Base-by-base conservation (phyloP, 225 moss, liverwort and hornwort genomes). In the Sphagnum contortum region DNA sequence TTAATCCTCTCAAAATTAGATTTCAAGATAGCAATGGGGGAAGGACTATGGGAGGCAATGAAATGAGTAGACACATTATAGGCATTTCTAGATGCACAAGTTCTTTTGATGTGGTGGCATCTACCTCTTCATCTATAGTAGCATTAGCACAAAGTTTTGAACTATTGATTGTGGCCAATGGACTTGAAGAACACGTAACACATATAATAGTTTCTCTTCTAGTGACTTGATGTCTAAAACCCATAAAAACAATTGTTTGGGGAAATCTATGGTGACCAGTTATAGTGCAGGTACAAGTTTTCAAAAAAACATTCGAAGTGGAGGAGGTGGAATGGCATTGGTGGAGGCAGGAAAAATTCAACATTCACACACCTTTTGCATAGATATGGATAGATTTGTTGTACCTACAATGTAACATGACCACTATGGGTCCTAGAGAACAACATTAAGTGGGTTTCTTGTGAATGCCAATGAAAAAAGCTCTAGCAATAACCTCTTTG, bases 391-490 rank as follows among this genome's bases (percentile, higher is more conserved):
- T 70, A 83, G 86, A 69, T 79, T 81, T 49, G 71, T 84, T 72
- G n/a, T n/a, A n/a, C 88, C 88, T n/a, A 78, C 81, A 10, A 5
- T 52, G 51, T 9, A 52, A 9, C 88, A 76, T 57, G 89, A 90
- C 65, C 72, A 76, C 59, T 73, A 78, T 65, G 75, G 67, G 55
- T 75, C 88, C 8, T 81, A 75, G 59, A 81, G 83, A 59, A 69
- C 72, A 57, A 61, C 78, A 56, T 58, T 79, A 56, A 66, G 72
- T 44, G 81, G 86, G 45, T 80, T 76, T 59, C 70, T 75, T 51
- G 72, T 81, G 71, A 83, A 86, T 75, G 73, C 86, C 57, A 86
- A 88, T 67, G 67, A 81, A 70, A 79, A 65, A 29, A 67, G 72
- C 49, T 79, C 84, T 12, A 82, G 78, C 71, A 82, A 77, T 68